These are phyloP conservation scores for Chernovozyma aurita DNA, from an alignment of 1,139 yeast genomes.

Conservation along the genomic window DNA sequence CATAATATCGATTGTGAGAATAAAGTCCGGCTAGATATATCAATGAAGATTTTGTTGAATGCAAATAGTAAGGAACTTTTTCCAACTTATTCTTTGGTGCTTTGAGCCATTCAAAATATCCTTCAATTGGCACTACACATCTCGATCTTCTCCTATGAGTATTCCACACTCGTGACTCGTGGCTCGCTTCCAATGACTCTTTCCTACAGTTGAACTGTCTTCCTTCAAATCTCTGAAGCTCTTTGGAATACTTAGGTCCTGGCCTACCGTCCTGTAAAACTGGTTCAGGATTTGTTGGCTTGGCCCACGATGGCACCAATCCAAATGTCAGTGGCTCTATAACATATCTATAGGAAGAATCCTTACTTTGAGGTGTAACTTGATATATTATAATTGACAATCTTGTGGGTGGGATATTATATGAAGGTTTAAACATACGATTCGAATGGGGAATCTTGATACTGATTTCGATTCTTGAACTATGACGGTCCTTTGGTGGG, in stretches of 20 bases:
- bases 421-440: slow-evolving; percentile 21
- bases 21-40: slow-evolving; percentile 73
- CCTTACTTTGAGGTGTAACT: slow-evolving; percentile 5
- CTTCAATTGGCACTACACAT: slow-evolving; percentile 75
- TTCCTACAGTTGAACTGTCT: slow-evolving; percentile 58
- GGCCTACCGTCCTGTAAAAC: slow-evolving; percentile 15
- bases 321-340: slow-evolving; percentile 43
- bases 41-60: slow-evolving; percentile 45
- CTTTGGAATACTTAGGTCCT: slow-evolving; percentile 24
- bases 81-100: slow-evolving; percentile 18
- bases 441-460: slow-evolving; percentile 5
- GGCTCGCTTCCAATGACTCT: slow-evolving; percentile 45
- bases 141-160: slow-evolving; percentile 33
- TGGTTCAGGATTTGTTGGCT: slow-evolving; percentile 28
- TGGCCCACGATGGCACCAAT: slow-evolving; percentile 39
- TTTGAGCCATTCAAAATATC: slow-evolving; percentile 80
- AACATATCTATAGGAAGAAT: slow-evolving; percentile 14
- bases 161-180: slow-evolving; percentile 45
- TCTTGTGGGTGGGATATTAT: slow-evolving; percentile 41
- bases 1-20: slow-evolving; percentile 38
- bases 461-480: slow-evolving; percentile 8
- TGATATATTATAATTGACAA: slow-evolving; percentile 30
- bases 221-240: slow-evolving; percentile 27
- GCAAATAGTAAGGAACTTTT: slow-evolving; percentile 63
- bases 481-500: not conserved